A percentile compares a stretch with the other conserved stretches of the same genome.
Conservation (phyloP, 2,329 filamentous ascomycete genomes). For the Pseudogymnoascus sp. region DNA sequence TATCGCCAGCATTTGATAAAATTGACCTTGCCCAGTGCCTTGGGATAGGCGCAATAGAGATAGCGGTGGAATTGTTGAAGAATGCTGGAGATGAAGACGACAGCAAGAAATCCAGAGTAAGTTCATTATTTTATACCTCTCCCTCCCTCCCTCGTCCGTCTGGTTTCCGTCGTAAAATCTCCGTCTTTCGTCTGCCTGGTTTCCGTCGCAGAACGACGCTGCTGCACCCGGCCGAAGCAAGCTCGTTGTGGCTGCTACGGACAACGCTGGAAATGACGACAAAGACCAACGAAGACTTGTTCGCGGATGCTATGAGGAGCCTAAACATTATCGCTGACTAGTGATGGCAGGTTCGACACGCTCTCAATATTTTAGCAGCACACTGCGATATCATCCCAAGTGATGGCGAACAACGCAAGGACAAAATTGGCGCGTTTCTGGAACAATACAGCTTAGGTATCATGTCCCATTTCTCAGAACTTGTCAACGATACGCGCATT, state of each 20-base stretch:
- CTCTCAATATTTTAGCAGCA: slow-evolving; percentile 36
- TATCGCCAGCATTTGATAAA: slow-evolving; percentile 63
- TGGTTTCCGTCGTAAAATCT: neutral
- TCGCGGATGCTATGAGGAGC: neutral
- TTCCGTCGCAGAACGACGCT: neutral
- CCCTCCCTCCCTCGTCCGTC: neutral
- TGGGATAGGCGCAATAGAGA: slow-evolving; percentile 64
- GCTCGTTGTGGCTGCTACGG: too few species aligned
- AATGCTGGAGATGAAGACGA: slow-evolving; percentile 62
- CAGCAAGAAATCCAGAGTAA: slow-evolving; percentile 49
- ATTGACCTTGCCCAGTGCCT: slow-evolving; percentile 62
- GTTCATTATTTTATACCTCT: slow-evolving; percentile 20
- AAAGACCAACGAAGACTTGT: neutral
- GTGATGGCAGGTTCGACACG: slow-evolving; percentile 23
- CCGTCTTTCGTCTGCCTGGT: neutral
- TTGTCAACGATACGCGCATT: slow-evolving; percentile 60
- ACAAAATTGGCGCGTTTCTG: slow-evolving; percentile 63
- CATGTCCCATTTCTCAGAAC: slow-evolving; percentile 72
- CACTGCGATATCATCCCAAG: slow-evolving; percentile 36
- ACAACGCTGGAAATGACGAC: too few species aligned
- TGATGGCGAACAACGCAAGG: slow-evolving; percentile 34
- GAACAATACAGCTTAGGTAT: slow-evolving; percentile 79
- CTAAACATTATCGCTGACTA: slow-evolving; percentile 11
- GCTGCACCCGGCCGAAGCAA: neutral
- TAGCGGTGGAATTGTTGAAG: slow-evolving; percentile 77